Evolutionary conservation across 2,329 filamentous ascomycete genomes (phyloP).

Genomic region (Aspergillus udagawae): DNA sequence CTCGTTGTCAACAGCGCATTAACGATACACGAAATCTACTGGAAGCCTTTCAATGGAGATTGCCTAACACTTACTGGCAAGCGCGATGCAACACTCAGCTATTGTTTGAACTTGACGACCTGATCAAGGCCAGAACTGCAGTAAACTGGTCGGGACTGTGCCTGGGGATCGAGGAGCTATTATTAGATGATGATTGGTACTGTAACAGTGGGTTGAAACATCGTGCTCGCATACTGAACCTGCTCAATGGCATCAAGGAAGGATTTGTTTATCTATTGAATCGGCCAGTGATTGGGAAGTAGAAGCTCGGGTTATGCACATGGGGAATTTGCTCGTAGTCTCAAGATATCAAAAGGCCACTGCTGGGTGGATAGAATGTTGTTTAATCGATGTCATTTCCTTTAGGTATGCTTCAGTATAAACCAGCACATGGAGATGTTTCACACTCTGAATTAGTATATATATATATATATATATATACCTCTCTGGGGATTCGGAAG

Average conservation of each 20-base stretch:
- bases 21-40: conserved; percentile 2
- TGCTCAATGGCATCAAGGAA: no score
- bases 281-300: background rate
- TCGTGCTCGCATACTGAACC: background rate
- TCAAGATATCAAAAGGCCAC: no score
- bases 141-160: conserved; percentile 5
- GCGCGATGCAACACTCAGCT: background rate
- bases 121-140: background rate
- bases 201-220: conserved; percentile 5
- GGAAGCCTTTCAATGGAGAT: conserved; percentile 6
- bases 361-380: no score
- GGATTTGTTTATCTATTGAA: no score
- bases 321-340: background rate
- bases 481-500: no score
- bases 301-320: background rate
- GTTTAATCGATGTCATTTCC: no score
- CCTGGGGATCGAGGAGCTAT: conserved; percentile 6
- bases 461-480: no score
- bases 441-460: no score
- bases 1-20: background rate
- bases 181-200: conserved; percentile 5
- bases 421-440: no score
- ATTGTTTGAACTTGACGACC: conserved; percentile 4
- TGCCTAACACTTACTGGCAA: conserved; percentile 6
- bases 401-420: no score